Percentiles rank a stretch among this genome's conserved stretches.
Conservation (phyloP, 805 yeast species). For the Yarrowia divulgata region DNA sequence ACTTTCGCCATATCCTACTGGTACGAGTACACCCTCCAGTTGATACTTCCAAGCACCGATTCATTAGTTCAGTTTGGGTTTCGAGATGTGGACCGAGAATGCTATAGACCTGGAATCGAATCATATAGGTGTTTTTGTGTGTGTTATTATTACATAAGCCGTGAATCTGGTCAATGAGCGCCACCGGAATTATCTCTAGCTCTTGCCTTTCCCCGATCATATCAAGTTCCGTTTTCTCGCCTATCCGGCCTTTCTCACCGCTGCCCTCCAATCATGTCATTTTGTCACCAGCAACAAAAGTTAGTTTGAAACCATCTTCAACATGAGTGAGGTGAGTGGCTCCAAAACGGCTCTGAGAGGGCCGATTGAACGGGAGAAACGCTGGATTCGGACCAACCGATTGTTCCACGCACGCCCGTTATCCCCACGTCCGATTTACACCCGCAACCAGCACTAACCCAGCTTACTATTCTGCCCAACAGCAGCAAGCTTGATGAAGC, state of each 20-base stretch:
- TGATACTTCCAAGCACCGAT: too few relatives aligned
- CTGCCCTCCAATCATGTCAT: slow-evolving; percentile 36
- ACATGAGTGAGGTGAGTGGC: slow-evolving; percentile 38
- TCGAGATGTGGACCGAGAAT: slow-evolving; percentile 1
- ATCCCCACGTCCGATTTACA: neutral
- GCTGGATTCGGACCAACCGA: neutral
- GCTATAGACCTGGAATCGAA: neutral
- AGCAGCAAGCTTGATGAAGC: slow-evolving; percentile 39
- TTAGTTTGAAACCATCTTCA: slow-evolving; percentile 36
- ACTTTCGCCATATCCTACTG: too few relatives aligned
- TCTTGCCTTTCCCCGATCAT: neutral
- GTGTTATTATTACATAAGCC: neutral
- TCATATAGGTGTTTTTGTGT: neutral
- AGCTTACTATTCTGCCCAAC: slow-evolving; percentile 35
- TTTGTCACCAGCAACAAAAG: slow-evolving; percentile 31
- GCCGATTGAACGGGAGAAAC: neutral
- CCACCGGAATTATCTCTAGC: too few relatives aligned
- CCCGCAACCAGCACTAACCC: slow-evolving; percentile 22
- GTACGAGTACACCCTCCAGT: too few relatives aligned
- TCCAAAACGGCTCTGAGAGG: neutral
- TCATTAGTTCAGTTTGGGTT: slow-evolving; percentile 4
- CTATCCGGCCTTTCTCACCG: neutral
- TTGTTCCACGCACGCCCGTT: neutral
- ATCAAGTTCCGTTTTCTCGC: neutral
- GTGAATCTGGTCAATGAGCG: neutral